Conservation (phyloP, 306 rosid species). For the Ochetophila trinervis region DNA sequence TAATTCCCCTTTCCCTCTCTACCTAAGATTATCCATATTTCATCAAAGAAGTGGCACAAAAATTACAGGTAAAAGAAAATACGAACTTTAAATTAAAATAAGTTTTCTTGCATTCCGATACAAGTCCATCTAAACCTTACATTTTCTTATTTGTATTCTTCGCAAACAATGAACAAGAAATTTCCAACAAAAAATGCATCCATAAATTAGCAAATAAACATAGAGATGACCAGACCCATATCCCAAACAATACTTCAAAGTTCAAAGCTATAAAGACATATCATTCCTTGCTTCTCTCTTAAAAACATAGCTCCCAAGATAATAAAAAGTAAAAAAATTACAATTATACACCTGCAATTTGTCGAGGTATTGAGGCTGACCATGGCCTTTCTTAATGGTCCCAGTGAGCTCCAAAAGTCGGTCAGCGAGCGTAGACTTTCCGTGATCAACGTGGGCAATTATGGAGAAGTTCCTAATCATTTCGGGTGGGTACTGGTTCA, state of each 20-base stretch:
- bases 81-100: neutral
- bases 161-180: too few relatives aligned
- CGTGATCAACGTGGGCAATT: conserved; percentile 78
- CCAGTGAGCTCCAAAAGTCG: conserved; percentile 89
- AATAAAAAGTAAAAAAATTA: neutral
- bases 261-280: conserved; percentile 7
- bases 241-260: neutral
- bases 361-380: conserved; percentile 91
- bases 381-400: conserved; percentile 86
- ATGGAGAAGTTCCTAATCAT: conserved; percentile 78
- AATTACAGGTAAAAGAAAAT: neutral
- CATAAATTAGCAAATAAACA: neutral
- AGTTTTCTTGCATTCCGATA: too few relatives aligned
- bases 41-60: conserved; percentile 15
- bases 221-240: conserved; percentile 6
- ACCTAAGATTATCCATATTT: conserved; percentile 49
- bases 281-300: conserved; percentile 6
- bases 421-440: conserved; percentile 83
- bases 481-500: conserved; percentile 66
- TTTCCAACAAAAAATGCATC: neutral
- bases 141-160: too few relatives aligned
- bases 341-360: conserved; percentile 60
- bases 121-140: too few relatives aligned
- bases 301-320: conserved; percentile 3
- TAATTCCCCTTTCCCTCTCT: conserved; percentile 92